phyloP scores from a whole-genome alignment of 352 stramenopile species.

The Globisporangium carolinianum region DNA sequence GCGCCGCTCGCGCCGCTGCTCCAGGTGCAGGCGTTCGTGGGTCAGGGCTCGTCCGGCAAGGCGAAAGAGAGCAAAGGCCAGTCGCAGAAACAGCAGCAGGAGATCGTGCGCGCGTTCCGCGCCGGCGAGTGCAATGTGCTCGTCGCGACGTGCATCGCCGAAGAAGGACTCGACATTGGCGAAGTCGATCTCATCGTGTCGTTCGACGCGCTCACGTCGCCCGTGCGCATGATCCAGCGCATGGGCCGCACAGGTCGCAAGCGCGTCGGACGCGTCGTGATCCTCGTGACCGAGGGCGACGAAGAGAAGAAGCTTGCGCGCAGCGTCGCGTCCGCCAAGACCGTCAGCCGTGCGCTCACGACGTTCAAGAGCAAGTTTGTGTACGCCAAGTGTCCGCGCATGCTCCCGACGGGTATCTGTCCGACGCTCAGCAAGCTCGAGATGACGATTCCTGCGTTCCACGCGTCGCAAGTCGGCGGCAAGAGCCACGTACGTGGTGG shows the following conservation, averaged over 20 bases:
- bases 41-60: conserved; percentile 84
- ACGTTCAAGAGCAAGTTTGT: conserved; percentile 88
- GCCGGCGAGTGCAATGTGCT: conserved; percentile 88
- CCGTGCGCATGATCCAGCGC: conserved; percentile 94
- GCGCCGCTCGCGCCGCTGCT: conserved; percentile 63
- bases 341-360: conserved; percentile 68
- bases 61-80: conserved; percentile 83
- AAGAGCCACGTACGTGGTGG: conserved; percentile 21
- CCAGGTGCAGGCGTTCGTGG: conserved; percentile 91
- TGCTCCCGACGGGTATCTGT: conserved; percentile 49
- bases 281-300: conserved; percentile 85
- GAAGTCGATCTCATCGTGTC: conserved; percentile 93
- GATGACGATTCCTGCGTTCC: conserved; percentile 80
- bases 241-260: conserved; percentile 96
- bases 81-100: conserved; percentile 94
- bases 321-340: conserved; percentile 74
- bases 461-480: conserved; percentile 62
- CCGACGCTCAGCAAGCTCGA: conserved; percentile 41
- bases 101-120: conserved; percentile 90
- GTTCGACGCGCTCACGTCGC: conserved; percentile 91
- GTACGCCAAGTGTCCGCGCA: conserved; percentile 74
- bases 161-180: conserved; percentile 95
- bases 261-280: conserved; percentile 87
- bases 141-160: conserved; percentile 93
- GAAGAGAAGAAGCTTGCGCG: conserved; percentile 85